These are phyloP conservation scores for Clavispora vitiphila DNA, from an alignment of 805 yeast genomes.

Conservation along the genomic window DNA sequence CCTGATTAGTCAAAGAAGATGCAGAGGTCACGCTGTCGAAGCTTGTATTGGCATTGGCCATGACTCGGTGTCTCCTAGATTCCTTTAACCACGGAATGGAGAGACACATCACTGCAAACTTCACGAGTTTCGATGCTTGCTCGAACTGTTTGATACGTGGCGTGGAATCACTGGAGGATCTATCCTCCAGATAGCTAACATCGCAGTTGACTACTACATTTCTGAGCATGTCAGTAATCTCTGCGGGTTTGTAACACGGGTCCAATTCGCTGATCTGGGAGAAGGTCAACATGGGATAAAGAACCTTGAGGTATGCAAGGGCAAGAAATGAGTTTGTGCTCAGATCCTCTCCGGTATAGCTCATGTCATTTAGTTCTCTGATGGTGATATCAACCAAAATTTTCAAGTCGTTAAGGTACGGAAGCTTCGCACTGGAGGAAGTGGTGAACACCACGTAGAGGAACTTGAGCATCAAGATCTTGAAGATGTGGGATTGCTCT, in stretches of 20 bases:
- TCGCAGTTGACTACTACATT: constrained; percentile 37
- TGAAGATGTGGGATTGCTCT: constrained; percentile 63
- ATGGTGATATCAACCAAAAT: constrained; percentile 80
- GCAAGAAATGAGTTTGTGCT: constrained; percentile 36
- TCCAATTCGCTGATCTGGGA: constrained; percentile 50
- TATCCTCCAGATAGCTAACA: background rate
- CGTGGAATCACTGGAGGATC: background rate
- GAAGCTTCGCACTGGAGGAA: constrained; percentile 55
- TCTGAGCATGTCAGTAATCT: constrained; percentile 46
- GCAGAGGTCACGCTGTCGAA: constrained; percentile 11
- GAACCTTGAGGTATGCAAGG: constrained; percentile 57
- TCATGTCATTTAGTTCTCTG: constrained; percentile 69
- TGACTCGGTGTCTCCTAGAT: background rate
- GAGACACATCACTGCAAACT: constrained; percentile 31
- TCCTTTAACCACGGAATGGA: constrained; percentile 30
- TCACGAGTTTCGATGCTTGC: constrained; percentile 16
- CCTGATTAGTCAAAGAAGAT: constrained; percentile 4
- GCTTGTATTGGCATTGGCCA: constrained; percentile 5
- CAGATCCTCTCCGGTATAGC: constrained; percentile 36
- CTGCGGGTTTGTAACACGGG: constrained; percentile 54
- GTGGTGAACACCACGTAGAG: constrained; percentile 70
- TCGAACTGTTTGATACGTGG: background rate
- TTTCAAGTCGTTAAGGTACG: constrained; percentile 79
- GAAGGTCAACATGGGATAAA: constrained; percentile 64
- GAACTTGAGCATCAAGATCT: constrained; percentile 74